phyloP scores from a whole-genome alignment of 2,329 filamentous ascomycete species.

The Shiraia bambusicola region DNA sequence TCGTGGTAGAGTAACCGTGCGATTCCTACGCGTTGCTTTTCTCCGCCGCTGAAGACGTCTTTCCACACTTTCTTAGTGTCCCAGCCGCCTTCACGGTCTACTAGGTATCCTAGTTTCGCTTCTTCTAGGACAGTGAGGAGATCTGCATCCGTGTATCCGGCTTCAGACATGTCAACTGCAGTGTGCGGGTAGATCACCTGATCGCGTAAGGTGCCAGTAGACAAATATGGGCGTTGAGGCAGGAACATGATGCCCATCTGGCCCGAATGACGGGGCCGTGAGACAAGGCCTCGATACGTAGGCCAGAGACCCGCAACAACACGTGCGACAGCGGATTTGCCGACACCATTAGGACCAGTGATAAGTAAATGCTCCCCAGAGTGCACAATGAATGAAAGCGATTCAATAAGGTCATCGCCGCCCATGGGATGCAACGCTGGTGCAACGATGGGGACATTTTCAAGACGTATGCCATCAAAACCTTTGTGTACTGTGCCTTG shows the following conservation, averaged over 20 bases:
- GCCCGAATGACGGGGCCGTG: conserved; percentile 75
- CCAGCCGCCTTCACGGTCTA: conserved; percentile 91
- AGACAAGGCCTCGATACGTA: conserved; percentile 89
- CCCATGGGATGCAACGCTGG: conserved; percentile 85
- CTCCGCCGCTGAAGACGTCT: conserved; percentile 92
- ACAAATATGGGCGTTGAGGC: conserved; percentile 89
- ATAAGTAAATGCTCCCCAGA: conserved; percentile 92
- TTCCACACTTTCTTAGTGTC: conserved; percentile 98
- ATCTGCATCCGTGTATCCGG: conserved; percentile 74
- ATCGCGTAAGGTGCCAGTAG: conserved; percentile 87
- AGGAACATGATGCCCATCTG: conserved; percentile 98
- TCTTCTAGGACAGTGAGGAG: conserved; percentile 77
- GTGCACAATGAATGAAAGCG: conserved; percentile 83
- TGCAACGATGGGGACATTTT: conserved; percentile 90
- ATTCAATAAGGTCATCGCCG: conserved; percentile 88
- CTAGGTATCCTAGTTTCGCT: conserved; percentile 83
- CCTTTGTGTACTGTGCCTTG: conserved; percentile 93
- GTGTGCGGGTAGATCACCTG: conserved; percentile 98
- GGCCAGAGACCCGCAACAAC: conserved; percentile 94
- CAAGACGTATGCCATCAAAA: conserved; percentile 89
- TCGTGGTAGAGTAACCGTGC: conserved; percentile 92
- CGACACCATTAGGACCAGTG: conserved; percentile 90
- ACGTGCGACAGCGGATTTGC: conserved; percentile 85
- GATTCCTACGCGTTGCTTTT: conserved; percentile 95
- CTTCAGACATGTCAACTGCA: conserved; percentile 87